phyloP scores from a whole-genome alignment of 2,329 filamentous ascomycete genomes.

The Talaromyces funiculosus region DNA sequence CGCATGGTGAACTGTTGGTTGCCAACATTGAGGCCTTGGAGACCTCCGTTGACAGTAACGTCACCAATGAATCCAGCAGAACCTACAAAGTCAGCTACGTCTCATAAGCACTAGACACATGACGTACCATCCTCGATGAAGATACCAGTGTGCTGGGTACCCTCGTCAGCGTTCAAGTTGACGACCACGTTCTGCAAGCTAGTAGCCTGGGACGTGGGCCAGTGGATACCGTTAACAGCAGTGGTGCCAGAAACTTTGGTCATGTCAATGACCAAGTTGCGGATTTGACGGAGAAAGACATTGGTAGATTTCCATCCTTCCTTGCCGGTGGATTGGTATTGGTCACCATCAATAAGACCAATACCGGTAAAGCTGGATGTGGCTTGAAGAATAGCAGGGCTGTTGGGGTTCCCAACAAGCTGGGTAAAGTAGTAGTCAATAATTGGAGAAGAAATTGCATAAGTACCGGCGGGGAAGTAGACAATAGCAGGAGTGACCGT shows the following conservation, averaged over 20 bases:
- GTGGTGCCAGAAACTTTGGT: constrained; percentile 30
- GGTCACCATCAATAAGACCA: constrained; percentile 55
- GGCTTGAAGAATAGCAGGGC: constrained; percentile 51
- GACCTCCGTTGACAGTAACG: constrained; percentile 56
- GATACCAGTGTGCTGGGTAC: constrained; percentile 52
- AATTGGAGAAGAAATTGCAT: constrained; percentile 53
- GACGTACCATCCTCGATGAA: constrained; percentile 56
- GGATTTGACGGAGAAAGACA: constrained; percentile 60
- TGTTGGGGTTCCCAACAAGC: constrained; percentile 57
- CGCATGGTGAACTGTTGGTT: constrained; percentile 61
- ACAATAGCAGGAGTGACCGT: constrained; percentile 51
- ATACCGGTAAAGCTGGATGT: constrained; percentile 48
- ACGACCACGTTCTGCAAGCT: constrained; percentile 59
- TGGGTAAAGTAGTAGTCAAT: constrained; percentile 61
- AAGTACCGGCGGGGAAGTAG: constrained; percentile 58
- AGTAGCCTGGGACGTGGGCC: constrained; percentile 53
- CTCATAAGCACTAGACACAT: background rate
- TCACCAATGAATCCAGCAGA: constrained; percentile 58
- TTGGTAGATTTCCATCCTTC: constrained; percentile 46
- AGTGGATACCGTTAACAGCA: constrained; percentile 44
- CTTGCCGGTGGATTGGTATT: constrained; percentile 40
- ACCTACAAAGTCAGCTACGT: constrained; percentile 20
- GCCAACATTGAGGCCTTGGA: constrained; percentile 55
- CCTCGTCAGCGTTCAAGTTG: constrained; percentile 45
- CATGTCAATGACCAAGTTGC: constrained; percentile 60